Percentiles rank a stretch among this genome's conserved stretches.
These are phyloP conservation scores for Penstemon newberryi DNA, from an alignment of 257 asterid genomes.

Conservation along the genomic window DNA sequence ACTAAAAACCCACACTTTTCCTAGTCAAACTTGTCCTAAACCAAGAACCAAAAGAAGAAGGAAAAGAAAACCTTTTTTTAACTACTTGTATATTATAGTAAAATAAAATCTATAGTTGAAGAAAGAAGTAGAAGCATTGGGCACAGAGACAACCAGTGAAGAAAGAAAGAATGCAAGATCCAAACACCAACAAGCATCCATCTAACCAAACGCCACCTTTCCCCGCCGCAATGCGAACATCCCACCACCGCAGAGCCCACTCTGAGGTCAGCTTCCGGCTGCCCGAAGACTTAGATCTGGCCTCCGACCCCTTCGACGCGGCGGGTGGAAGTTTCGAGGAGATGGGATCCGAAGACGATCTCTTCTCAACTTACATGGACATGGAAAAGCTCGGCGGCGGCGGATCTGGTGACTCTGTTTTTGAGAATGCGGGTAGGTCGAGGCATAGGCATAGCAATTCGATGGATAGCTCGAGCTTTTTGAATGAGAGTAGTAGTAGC, in stretches of 20 bases:
- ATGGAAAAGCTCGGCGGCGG: conserved; percentile 77
- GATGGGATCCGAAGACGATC: conserved; percentile 93
- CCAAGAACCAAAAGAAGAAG: too few species aligned
- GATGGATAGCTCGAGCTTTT: conserved; percentile 65
- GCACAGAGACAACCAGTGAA: too few species aligned
- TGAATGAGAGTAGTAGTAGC: conserved; percentile 45
- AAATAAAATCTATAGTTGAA: too few species aligned
- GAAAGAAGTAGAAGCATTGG: too few species aligned
- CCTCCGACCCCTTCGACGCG: conserved; percentile 62
- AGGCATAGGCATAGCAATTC: conserved; percentile 59
- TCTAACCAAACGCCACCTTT: conserved; percentile 46
- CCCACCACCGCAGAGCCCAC: conserved; percentile 92
- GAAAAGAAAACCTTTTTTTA: too few species aligned
- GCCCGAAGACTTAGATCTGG: conserved; percentile 93
- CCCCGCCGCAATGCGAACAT: conserved; percentile 53
- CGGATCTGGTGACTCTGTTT: conserved; percentile 47
- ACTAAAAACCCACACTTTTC: too few species aligned
- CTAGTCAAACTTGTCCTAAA: too few species aligned
- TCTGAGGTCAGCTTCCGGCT: conserved; percentile 85
- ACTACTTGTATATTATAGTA: too few species aligned
- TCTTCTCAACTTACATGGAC: conserved; percentile 87
- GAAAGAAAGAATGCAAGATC: conserved; percentile 74
- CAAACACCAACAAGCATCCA: conserved; percentile 35
- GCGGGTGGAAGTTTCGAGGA: conserved; percentile 73
- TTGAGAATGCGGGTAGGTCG: conserved; percentile 44